Conservation (phyloP, 2,329 filamentous ascomycete genomes). For the Fusarium mundagurra region DNA sequence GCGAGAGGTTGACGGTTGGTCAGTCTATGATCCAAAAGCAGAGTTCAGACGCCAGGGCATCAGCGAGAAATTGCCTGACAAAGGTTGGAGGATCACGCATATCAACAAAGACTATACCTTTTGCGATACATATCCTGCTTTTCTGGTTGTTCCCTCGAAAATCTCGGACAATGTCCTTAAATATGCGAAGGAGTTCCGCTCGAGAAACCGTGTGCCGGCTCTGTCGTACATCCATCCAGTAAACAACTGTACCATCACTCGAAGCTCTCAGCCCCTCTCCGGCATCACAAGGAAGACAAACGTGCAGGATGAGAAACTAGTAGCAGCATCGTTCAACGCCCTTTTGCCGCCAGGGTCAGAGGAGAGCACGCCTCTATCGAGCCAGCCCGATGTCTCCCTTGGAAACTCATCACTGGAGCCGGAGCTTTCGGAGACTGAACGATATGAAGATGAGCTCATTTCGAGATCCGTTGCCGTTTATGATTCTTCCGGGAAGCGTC, state of each 20-base stretch:
- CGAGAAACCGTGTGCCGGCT: slow-evolving; percentile 85
- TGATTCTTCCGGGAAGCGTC: slow-evolving; percentile 68
- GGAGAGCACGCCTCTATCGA: slow-evolving; percentile 51
- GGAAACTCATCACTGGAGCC: slow-evolving; percentile 50
- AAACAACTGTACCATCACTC: slow-evolving; percentile 96
- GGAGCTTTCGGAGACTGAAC: slow-evolving; percentile 70
- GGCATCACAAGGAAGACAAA: slow-evolving; percentile 89
- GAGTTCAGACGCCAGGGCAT: slow-evolving; percentile 92
- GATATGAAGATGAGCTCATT: slow-evolving; percentile 75
- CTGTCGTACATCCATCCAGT: slow-evolving; percentile 95
- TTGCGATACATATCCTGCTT: slow-evolving; percentile 88
- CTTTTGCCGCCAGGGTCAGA: slow-evolving; percentile 48
- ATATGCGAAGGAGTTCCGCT: slow-evolving; percentile 90
- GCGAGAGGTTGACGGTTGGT: slow-evolving; percentile 80
- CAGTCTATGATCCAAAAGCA: slow-evolving; percentile 82
- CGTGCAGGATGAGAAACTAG: slow-evolving; percentile 93
- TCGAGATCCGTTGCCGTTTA: slow-evolving; percentile 52
- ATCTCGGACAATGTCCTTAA: slow-evolving; percentile 98
- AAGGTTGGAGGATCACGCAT: slow-evolving; percentile 87
- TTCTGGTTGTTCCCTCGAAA: slow-evolving; percentile 84
- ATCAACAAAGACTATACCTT: slow-evolving; percentile 93
- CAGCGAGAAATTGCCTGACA: slow-evolving; percentile 78
- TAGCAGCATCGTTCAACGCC: slow-evolving; percentile 84
- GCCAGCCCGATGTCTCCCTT: slow-evolving; percentile 61
- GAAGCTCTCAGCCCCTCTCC: slow-evolving; percentile 90